Evolutionary conservation across 306 rosid genomes (phyloP), one percentile per base, ranked within the genome.

Genomic region (Prunus fruticosa): DNA sequence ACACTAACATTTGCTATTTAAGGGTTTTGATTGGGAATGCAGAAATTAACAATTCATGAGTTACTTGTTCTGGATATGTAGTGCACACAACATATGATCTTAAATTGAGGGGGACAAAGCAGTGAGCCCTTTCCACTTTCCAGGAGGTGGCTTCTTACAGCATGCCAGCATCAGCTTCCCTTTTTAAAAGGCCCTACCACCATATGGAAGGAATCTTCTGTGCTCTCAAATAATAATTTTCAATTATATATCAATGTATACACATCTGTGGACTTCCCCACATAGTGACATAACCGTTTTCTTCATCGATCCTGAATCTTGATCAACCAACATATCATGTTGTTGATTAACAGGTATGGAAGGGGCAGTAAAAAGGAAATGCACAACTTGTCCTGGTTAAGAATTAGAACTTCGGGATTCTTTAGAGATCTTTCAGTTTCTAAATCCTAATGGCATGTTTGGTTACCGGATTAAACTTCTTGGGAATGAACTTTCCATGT

Each of bases 151-250:
- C 60, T 49, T 60, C 49, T 11, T 74, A 47, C 23, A 47, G 53
- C 43, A 68, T 68, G 58, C 58, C 57, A 68, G 27, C 61, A 74
- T 74, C 77, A 60, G 27, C 45, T 23, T 5, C 7, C 28, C 25
- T 16, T 20, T 60, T 10, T 45, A 60, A 4, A 69, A 28, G 61
- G 43, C 78, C 69, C 69, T 46, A 74, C 27, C 54, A 68, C 56
- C 20, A 30, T 19, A 14, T 34, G 18, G 12, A 28, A 73, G 69
- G 69, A 61, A 73, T 46, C 47, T 15, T 19, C 45, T 19, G 11
- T 11, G 16, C n/a, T 19, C 15, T 68, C 58, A 19, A 38, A 19
- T 47, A n/a, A 57, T 10, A 66, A 66, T 38, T 34, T n/a, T 65
- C 28, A 65, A 65, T 65, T 65, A 50, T 65, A 7, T 7, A 65